These are phyloP conservation scores for Rhodotorula taiwanensis DNA, from an alignment of 768 basidiomycete genomes.

Conservation along the genomic window DNA sequence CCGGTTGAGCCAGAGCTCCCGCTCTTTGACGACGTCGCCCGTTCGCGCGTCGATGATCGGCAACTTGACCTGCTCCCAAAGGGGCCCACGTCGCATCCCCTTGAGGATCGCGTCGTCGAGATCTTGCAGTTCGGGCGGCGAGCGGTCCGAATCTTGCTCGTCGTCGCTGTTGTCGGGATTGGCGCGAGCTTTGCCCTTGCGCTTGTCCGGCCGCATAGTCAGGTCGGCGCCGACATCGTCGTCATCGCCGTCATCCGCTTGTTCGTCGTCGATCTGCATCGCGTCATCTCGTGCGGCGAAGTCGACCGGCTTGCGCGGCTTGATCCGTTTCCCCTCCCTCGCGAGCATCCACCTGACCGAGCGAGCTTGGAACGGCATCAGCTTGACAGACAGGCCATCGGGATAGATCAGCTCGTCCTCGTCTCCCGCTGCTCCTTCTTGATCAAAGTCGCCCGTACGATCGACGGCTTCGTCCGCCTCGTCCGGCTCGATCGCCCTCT, in stretches of 20 bases:
- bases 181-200: not conserved
- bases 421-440: not conserved
- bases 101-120: not conserved
- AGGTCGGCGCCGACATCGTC: too few relatives aligned
- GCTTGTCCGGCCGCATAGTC: not conserved
- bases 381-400: slow-evolving; percentile 40
- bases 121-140: slow-evolving; percentile 1
- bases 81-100: slow-evolving; percentile 10
- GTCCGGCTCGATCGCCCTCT: not conserved
- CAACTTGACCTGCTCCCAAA: slow-evolving; percentile 18
- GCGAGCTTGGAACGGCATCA: slow-evolving; percentile 47
- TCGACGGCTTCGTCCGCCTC: not conserved
- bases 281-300: not conserved
- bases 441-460: not conserved
- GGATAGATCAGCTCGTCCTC: slow-evolving; percentile 40
- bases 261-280: not conserved
- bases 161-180: not conserved
- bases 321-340: slow-evolving; percentile 37
- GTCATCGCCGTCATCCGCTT: not conserved
- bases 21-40: slow-evolving; percentile 18
- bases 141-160: not conserved
- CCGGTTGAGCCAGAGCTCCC: slow-evolving; percentile 29
- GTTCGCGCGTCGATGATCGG: not conserved
- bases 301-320: not conserved
- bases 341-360: slow-evolving; percentile 44